Conservation (phyloP, 331 rosid genomes). For the Dryas integrifolia region DNA sequence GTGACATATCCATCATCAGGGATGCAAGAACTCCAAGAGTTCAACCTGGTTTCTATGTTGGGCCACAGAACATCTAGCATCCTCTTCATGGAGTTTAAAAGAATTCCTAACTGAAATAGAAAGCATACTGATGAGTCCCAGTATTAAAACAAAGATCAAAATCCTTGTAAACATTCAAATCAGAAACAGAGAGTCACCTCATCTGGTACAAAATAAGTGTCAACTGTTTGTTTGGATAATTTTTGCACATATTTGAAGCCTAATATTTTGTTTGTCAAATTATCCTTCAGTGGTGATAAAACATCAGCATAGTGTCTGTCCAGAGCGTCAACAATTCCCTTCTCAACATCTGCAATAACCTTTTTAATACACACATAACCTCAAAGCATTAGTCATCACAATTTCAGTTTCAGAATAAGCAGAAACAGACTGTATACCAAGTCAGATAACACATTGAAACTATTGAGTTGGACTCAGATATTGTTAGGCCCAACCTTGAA, state of each 20-base stretch:
- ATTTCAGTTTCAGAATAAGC: neutral
- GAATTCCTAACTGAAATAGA: slow-evolving; percentile 29
- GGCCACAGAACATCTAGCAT: slow-evolving; percentile 33
- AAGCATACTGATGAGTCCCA: neutral
- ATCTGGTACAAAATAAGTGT: slow-evolving; percentile 25
- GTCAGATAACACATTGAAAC: neutral
- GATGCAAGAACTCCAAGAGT: slow-evolving; percentile 23
- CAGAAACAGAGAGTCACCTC: slow-evolving; percentile 21
- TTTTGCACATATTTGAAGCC: slow-evolving; percentile 37
- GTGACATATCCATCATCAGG: slow-evolving; percentile 22
- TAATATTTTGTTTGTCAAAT: slow-evolving; percentile 27
- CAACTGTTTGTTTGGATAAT: slow-evolving; percentile 24
- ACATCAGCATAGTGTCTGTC: slow-evolving; percentile 35
- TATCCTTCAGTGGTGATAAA: slow-evolving; percentile 34
- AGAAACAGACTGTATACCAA: neutral
- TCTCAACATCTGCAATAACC: slow-evolving; percentile 39
- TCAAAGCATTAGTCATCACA: neutral
- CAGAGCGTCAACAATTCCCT: slow-evolving; percentile 31
- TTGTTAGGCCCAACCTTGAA: neutral
- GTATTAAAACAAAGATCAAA: neutral
- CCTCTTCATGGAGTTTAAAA: slow-evolving; percentile 35
- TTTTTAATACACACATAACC: neutral
- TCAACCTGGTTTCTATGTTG: slow-evolving; percentile 27
- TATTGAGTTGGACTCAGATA: neutral
- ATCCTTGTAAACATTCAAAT: neutral